Conservation (phyloP, 108 stramenopile species). For the Skeletonema tropicum region DNA sequence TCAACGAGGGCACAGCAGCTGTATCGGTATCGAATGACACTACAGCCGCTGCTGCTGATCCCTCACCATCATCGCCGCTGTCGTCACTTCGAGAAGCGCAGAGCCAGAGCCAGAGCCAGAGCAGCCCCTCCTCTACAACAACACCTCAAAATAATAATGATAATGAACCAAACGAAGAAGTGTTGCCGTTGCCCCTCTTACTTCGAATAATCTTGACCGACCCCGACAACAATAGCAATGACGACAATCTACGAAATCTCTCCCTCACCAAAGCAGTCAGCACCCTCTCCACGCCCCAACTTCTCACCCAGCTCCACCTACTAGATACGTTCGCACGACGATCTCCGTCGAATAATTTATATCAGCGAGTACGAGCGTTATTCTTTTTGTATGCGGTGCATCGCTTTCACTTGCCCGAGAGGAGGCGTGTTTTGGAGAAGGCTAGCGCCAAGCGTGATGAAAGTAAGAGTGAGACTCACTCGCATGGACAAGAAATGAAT, state of each 20-base stretch:
- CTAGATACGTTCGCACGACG: slow-evolving; percentile 19
- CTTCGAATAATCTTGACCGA: slow-evolving; percentile 16
- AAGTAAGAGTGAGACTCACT: not conserved
- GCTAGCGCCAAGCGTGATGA: too few species aligned
- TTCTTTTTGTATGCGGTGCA: slow-evolving; percentile 63
- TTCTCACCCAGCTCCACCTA: not conserved
- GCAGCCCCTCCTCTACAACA: not conserved
- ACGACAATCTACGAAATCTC: slow-evolving; percentile 1
- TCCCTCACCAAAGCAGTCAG: slow-evolving; percentile 16
- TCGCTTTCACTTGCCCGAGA: slow-evolving; percentile 54
- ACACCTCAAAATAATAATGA: too few species aligned
- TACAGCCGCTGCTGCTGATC: too few species aligned
- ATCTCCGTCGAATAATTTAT: slow-evolving; percentile 36
- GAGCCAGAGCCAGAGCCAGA: too few species aligned
- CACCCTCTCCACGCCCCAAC: slow-evolving; percentile 6
- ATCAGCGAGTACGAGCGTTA: slow-evolving; percentile 40
- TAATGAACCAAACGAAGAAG: not conserved
- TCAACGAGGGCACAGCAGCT: too few species aligned
- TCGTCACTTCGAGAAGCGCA: too few species aligned
- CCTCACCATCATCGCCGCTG: too few species aligned
- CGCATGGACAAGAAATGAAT: not conserved
- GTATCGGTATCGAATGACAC: too few species aligned
- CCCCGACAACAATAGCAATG: not conserved
- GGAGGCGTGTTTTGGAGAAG: slow-evolving; percentile 3
- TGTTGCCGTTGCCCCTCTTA: not conserved